Evolutionary conservation across 108 stramenopile species (phyloP).

Genomic region (Cyclotella choctawhatcheeana): DNA sequence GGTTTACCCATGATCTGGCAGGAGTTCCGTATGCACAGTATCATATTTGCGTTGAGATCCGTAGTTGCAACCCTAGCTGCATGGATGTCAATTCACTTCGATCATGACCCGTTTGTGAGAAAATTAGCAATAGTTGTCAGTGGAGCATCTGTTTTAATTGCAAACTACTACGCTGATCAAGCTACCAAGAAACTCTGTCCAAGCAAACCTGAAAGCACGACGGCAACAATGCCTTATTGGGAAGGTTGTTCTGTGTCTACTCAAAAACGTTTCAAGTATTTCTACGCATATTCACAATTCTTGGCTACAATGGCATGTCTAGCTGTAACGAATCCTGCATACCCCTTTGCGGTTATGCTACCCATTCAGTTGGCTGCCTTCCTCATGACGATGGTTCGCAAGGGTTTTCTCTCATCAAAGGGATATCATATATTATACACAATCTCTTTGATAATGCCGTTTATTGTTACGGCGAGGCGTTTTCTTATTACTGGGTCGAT

Average conservation of each 20-base stretch:
- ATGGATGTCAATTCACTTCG: constrained; percentile 37
- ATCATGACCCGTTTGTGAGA: constrained; percentile 39
- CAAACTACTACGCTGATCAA: constrained; percentile 50
- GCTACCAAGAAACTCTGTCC: constrained; percentile 53
- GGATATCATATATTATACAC: constrained; percentile 67
- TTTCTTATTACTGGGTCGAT: constrained; percentile 1
- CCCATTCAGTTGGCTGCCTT: constrained; percentile 71
- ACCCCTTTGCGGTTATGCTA: constrained; percentile 57
- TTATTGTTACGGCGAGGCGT: constrained; percentile 49
- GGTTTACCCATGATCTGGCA: constrained; percentile 76
- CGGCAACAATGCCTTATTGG: constrained; percentile 78
- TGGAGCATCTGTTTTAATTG: constrained; percentile 28
- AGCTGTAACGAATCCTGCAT: constrained; percentile 53
- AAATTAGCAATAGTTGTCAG: constrained; percentile 34
- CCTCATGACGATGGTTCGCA: constrained; percentile 76
- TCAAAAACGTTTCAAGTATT: constrained; percentile 66
- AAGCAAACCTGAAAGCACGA: constrained; percentile 50
- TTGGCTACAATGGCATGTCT: constrained; percentile 67
- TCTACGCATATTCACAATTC: constrained; percentile 74
- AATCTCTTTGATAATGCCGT: constrained; percentile 55
- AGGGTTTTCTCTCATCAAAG: constrained; percentile 57
- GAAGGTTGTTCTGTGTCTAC: constrained; percentile 60
- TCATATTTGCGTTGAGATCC: constrained; percentile 60
- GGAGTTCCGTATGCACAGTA: constrained; percentile 68
- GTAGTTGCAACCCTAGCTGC: constrained; percentile 4